Evolutionary conservation across 179 eudicot species (phyloP), one percentile per base, ranked within the genome.

Genomic region (Gypsophila paniculata): DNA sequence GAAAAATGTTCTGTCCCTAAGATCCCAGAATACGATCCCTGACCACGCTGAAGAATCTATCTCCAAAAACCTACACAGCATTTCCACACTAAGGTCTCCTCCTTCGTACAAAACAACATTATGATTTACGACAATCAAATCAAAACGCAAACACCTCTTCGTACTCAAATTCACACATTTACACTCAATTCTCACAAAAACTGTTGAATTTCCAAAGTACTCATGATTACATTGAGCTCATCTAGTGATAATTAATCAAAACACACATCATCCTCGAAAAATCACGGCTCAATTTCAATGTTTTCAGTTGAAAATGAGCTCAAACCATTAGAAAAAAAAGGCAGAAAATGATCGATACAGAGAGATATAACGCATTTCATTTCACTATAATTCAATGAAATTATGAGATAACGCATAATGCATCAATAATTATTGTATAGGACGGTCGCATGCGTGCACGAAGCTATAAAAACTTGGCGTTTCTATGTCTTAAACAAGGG

Each of bases 21-120:
- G n/a, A n/a, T n/a, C n/a, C n/a, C n/a, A n/a, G n/a, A n/a, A n/a
- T n/a, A n/a, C n/a, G n/a, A n/a, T n/a, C n/a, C n/a, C 97, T 34
- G 66, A 29, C 99, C 99, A 94, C 3, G 94, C 96, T 12, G 61
- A 68, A 23, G 76, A 39, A 29, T 94, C 89, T 58, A 94, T 88
- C 72, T 89, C 90, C 67, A 91, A 80, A 74, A 80, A 87, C 91
- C 99, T 93, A 70, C 19, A 64, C 58, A 18, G n/a, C 61, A 68
- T 22, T 48, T 83, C 55, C 53, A 64, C 21, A 58, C 15, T 17
- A 29, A 65, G 3, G n/a, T 65, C 19, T 65, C 29, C 8, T 65
- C 68, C 51, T 38, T 65, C 52, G 38, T 38, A 62, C 67, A 39
- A 42, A 42, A 42, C 68, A 65, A 42, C 26, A 38, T 21, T 12